A percentile compares a stretch with the other conserved stretches of the same genome.
Conservation (phyloP, 768 basidiomycete genomes). For the Tulasnella sp. region DNA sequence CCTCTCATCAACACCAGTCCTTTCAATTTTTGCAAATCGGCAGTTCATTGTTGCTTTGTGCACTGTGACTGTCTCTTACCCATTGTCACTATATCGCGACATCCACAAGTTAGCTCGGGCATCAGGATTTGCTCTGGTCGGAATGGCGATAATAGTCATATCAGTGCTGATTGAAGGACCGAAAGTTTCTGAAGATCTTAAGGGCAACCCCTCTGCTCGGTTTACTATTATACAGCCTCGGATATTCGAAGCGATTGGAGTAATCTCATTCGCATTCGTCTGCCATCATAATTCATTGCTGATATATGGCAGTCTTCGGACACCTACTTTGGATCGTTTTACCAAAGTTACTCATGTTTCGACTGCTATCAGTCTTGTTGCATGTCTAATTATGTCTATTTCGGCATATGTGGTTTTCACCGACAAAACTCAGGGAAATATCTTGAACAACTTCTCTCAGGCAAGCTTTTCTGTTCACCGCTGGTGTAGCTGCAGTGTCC, state of each 20-base stretch:
- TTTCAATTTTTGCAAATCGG: constrained; percentile 68
- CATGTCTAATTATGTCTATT: constrained; percentile 74
- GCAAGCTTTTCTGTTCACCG: constrained; percentile 30
- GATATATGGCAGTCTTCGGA: constrained; percentile 86
- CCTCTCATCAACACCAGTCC: constrained; percentile 48
- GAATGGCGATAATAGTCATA: constrained; percentile 87
- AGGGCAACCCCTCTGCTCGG: constrained; percentile 60
- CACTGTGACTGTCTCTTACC: constrained; percentile 83
- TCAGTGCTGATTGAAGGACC: constrained; percentile 77
- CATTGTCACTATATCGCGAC: constrained; percentile 88
- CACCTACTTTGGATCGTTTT: constrained; percentile 90
- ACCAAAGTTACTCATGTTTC: constrained; percentile 86
- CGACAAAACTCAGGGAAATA: constrained; percentile 86
- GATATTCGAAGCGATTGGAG: constrained; percentile 90
- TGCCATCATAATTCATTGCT: constrained; percentile 96
- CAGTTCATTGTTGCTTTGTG: constrained; percentile 81
- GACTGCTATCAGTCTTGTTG: constrained; percentile 66
- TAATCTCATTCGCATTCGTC: constrained; percentile 90
- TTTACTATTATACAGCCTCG: constrained; percentile 68
- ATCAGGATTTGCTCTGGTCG: constrained; percentile 75
- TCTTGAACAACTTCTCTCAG: constrained; percentile 83
- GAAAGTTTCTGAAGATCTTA: constrained; percentile 54
- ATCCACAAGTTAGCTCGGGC: constrained; percentile 94
- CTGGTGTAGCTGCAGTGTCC: not conserved
- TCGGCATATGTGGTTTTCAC: constrained; percentile 84